Evolutionary conservation across 139 green algal species (phyloP).

Genomic region (Tetraselmis chui): DNA sequence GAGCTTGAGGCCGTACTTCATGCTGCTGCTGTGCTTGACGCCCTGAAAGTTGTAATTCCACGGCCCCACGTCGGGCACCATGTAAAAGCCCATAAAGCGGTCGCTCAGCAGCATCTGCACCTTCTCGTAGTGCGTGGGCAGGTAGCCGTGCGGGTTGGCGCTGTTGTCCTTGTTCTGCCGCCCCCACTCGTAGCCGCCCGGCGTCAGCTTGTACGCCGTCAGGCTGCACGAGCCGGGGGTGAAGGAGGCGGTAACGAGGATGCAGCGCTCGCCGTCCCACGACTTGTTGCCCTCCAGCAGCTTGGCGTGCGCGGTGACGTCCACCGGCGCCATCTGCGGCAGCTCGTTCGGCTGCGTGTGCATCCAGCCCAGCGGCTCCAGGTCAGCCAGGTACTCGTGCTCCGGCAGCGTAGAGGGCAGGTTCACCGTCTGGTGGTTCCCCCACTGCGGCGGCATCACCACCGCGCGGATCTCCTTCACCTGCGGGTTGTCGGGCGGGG

Average conservation of each 20-base stretch:
- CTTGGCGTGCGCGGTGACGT: constrained; percentile 86
- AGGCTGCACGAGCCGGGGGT: constrained; percentile 91
- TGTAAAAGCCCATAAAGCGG: constrained; percentile 98
- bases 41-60: constrained; percentile 99
- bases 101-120: constrained; percentile 97
- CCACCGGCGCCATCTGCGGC: constrained; percentile 84
- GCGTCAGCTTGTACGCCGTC: constrained; percentile 97
- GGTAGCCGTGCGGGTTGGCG: constrained; percentile 68
- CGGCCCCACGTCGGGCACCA: constrained; percentile 80
- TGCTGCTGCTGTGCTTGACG: constrained; percentile 56
- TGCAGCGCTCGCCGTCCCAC: constrained; percentile 95
- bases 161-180: constrained; percentile 21
- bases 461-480: constrained; percentile 95
- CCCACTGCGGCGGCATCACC: constrained; percentile 95
- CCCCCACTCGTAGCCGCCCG: constrained; percentile 56
- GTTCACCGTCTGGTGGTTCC: constrained; percentile 90
- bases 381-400: constrained; percentile 91
- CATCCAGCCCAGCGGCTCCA: constrained; percentile 98
- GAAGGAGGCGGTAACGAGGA: constrained; percentile 91
- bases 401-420: constrained; percentile 81
- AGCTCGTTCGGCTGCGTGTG: constrained; percentile 97
- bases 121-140: constrained; percentile 92
- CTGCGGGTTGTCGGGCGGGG: constrained; percentile 91
- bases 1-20: constrained; percentile 82
- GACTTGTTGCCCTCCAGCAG: constrained; percentile 88